A percentile compares a stretch with the other conserved stretches of the same genome.
phyloP scores from a whole-genome alignment of 2,329 filamentous ascomycete species.

The Talaromyces marneffei region DNA sequence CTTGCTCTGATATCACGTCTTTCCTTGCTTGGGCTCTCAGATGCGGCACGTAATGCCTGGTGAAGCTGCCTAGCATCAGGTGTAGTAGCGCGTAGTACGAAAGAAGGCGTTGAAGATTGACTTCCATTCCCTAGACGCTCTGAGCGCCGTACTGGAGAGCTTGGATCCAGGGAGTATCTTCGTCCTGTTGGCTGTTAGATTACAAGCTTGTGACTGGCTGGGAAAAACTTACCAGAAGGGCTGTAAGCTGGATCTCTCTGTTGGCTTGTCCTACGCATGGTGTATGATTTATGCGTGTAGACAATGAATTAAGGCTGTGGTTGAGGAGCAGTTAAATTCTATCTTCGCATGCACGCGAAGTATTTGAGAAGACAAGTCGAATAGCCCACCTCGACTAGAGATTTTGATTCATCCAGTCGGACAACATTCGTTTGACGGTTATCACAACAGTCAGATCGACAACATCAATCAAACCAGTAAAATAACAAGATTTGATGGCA shows the following conservation, averaged over 20 bases:
- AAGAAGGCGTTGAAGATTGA: not conserved
- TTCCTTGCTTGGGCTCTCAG: slow-evolving; percentile 17
- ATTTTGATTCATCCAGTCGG: not conserved
- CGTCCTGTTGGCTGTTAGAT: slow-evolving; percentile 7
- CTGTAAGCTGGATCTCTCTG: slow-evolving; percentile 9
- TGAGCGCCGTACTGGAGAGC: slow-evolving; percentile 11
- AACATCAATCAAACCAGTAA: not conserved
- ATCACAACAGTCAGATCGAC: not conserved
- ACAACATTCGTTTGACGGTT: not conserved
- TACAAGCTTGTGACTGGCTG: not conserved
- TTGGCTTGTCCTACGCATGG: slow-evolving; percentile 5
- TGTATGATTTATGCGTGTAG: not conserved
- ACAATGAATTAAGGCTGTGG: too few species aligned
- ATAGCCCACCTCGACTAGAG: not conserved
- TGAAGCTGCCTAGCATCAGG: slow-evolving; percentile 14
- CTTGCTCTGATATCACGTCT: not conserved
- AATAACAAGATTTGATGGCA: not conserved
- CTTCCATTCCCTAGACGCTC: slow-evolving; percentile 4
- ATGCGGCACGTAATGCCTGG: slow-evolving; percentile 22
- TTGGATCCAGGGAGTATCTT: slow-evolving; percentile 4
- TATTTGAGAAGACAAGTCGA: not conserved
- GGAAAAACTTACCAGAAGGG: slow-evolving; percentile 9
- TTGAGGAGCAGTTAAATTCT: not conserved
- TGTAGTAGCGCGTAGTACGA: slow-evolving; percentile 7
- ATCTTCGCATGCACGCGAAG: not conserved